Conservation (phyloP, 2,329 filamentous ascomycete genomes). For the Pestalotiopsis sp. region DNA sequence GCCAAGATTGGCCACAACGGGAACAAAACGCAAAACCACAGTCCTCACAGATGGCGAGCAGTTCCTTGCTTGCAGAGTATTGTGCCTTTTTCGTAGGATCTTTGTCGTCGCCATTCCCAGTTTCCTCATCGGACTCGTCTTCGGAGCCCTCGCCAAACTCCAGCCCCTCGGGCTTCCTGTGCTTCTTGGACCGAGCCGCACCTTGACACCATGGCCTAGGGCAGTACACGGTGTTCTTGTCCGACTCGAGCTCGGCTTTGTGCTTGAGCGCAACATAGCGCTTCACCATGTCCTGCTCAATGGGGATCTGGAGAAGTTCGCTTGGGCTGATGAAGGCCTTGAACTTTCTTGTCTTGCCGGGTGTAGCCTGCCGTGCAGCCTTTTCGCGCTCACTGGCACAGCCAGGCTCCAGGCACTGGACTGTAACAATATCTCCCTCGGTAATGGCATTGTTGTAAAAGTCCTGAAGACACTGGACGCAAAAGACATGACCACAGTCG, state of each 20-base stretch:
- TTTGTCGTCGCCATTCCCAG: slow-evolving; percentile 46
- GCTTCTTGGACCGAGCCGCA: slow-evolving; percentile 75
- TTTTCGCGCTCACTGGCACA: slow-evolving; percentile 69
- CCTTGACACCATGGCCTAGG: slow-evolving; percentile 92
- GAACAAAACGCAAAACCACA: slow-evolving; percentile 88
- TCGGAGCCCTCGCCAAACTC: slow-evolving; percentile 62
- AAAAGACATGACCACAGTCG: slow-evolving; percentile 90
- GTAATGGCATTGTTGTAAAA: slow-evolving; percentile 89
- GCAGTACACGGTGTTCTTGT: slow-evolving; percentile 91
- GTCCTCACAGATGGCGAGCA: slow-evolving; percentile 84
- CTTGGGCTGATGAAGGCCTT: slow-evolving; percentile 77
- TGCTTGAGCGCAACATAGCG: slow-evolving; percentile 90
- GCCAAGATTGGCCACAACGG: slow-evolving; percentile 77
- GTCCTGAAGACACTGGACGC: slow-evolving; percentile 80
- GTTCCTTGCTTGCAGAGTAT: slow-evolving; percentile 46
- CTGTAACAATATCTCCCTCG: slow-evolving; percentile 77
- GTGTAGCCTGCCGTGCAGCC: slow-evolving; percentile 29
- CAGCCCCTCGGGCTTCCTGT: slow-evolving; percentile 71
- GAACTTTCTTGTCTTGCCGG: slow-evolving; percentile 56
- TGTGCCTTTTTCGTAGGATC: slow-evolving; percentile 19
- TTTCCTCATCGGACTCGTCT: slow-evolving; percentile 51
- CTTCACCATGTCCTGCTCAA: slow-evolving; percentile 73
- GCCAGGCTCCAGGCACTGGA: slow-evolving; percentile 78
- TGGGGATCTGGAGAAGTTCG: slow-evolving; percentile 78
- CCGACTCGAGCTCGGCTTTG: slow-evolving; percentile 88